These are phyloP conservation scores for Ocimum tenuiflorum DNA, from an alignment of 257 asterid species.

Conservation along the genomic window DNA sequence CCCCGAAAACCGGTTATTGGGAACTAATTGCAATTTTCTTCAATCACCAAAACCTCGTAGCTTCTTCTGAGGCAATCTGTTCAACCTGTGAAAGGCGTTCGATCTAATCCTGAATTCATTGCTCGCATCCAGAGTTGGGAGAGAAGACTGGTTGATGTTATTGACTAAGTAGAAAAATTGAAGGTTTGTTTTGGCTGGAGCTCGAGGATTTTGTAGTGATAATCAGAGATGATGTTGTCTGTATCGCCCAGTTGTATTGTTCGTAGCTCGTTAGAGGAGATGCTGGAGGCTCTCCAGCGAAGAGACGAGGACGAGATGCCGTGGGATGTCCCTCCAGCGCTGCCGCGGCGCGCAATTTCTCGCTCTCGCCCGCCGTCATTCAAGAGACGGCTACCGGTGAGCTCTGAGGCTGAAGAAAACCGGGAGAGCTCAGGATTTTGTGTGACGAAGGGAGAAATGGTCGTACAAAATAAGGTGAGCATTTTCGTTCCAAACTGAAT, in stretches of 20 bases:
- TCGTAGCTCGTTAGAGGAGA: constrained; percentile 89
- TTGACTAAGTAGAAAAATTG: constrained; percentile 3
- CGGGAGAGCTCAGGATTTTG: constrained; percentile 19
- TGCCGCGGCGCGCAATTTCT: constrained; percentile 67
- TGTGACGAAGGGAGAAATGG: constrained; percentile 18
- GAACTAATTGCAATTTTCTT: neutral
- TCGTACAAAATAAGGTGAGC: constrained; percentile 34
- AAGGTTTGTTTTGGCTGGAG: constrained; percentile 13
- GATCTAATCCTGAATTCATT: neutral
- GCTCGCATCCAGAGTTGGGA: constrained; percentile 1
- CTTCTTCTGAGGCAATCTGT: constrained; percentile 2
- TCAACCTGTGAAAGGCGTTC: neutral
- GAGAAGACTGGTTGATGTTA: constrained; percentile 28
- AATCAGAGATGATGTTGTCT: constrained; percentile 39
- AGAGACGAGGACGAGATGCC: constrained; percentile 54
- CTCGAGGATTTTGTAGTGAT: constrained; percentile 9
- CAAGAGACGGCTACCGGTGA: constrained; percentile 44
- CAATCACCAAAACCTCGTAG: neutral
- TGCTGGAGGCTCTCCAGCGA: constrained; percentile 74
- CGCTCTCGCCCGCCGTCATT: constrained; percentile 66
- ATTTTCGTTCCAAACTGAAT: constrained; percentile 58
- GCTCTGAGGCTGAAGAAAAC: constrained; percentile 27
- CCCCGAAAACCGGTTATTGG: constrained; percentile 16
- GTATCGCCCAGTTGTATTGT: constrained; percentile 46
- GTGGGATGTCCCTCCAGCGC: constrained; percentile 74